phyloP scores from a whole-genome alignment of 768 basidiomycete genomes.

The Serendipita sp. region DNA sequence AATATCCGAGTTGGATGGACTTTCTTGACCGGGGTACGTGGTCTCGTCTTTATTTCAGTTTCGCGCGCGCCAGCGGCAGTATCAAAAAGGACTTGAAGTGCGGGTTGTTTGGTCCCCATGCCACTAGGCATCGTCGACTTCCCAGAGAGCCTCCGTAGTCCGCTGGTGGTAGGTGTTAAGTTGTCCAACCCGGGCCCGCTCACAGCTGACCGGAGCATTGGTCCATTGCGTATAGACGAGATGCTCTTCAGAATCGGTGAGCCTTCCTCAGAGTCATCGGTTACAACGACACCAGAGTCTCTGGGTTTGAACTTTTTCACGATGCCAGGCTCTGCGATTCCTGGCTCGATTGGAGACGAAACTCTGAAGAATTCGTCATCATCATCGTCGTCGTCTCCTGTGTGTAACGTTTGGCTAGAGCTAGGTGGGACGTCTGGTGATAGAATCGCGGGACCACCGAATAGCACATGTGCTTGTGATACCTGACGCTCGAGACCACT shows the following conservation, averaged over 20 bases:
- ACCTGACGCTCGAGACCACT: not conserved
- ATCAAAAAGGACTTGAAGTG: not conserved
- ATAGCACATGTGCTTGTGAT: constrained; percentile 1
- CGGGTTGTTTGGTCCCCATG: not conserved
- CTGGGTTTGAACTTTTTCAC: not conserved
- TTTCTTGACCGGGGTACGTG: not conserved
- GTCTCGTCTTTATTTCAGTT: not conserved
- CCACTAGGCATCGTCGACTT: not conserved
- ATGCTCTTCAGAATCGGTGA: not conserved
- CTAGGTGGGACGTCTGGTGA: not conserved
- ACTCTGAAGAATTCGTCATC: constrained; percentile 4
- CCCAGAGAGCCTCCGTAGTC: not conserved
- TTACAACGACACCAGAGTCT: constrained; percentile 1
- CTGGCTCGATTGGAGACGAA: not conserved
- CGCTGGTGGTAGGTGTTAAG: not conserved
- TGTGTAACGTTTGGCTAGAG: not conserved
- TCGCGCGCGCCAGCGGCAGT: not conserved
- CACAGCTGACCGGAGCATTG: not conserved
- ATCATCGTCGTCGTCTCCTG: not conserved
- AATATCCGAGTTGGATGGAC: not conserved
- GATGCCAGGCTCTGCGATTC: not conserved
- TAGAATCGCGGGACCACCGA: not conserved
- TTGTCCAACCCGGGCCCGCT: not conserved
- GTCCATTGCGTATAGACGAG: not conserved
- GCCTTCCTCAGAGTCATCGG: not conserved